Evolutionary conservation across 192 early-diverging fungal species (phyloP).

Genomic region (Diversispora epigaea): DNA sequence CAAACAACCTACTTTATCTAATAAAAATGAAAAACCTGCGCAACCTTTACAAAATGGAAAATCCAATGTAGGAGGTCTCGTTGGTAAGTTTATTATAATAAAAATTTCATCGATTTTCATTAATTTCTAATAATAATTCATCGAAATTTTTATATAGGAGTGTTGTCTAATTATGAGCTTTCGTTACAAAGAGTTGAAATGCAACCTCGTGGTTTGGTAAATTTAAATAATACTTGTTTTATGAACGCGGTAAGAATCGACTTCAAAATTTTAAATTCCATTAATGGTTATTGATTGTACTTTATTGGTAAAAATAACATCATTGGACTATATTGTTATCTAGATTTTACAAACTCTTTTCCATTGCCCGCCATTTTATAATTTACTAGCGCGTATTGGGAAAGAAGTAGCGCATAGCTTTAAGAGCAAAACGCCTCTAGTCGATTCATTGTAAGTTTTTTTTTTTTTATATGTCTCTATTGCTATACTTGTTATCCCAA

Average conservation of each 20-base stretch:
- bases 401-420: slow-evolving; percentile 67
- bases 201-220: slow-evolving; percentile 86
- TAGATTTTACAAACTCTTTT: slow-evolving; percentile 86
- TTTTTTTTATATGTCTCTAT: background rate
- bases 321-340: background rate
- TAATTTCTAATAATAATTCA: background rate
- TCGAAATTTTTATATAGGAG: background rate
- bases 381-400: slow-evolving; percentile 69
- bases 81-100: background rate
- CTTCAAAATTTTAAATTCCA: background rate
- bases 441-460: slow-evolving; percentile 77
- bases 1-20: no score
- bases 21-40: background rate
- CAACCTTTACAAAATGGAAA: background rate
- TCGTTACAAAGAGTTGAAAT: background rate
- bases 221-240: slow-evolving; percentile 98
- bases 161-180: background rate
- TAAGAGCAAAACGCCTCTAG: slow-evolving; percentile 74
- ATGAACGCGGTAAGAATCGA: slow-evolving; percentile 81
- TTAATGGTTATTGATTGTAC: background rate
- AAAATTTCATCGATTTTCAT: background rate
- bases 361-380: slow-evolving; percentile 91
- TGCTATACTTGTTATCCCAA: background rate
- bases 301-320: background rate
- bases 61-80: background rate